A percentile compares a stretch with the other conserved stretches of the same genome.
These are phyloP conservation scores for Raphanus raphanistrum DNA, from an alignment of 345 rosid species.

Conservation along the genomic window DNA sequence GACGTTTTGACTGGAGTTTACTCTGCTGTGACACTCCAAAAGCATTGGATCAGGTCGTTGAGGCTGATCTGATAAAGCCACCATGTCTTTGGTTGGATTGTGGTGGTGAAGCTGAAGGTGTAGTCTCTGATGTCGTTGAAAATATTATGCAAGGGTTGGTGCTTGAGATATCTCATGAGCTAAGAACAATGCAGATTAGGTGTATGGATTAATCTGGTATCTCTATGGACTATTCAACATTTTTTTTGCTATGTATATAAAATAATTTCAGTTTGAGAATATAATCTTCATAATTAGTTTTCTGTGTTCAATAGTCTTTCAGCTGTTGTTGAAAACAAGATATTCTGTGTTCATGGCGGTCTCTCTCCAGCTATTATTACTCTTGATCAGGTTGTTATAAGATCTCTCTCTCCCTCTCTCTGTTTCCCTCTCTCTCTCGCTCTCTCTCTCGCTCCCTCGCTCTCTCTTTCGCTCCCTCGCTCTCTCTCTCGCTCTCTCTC, in stretches of 20 bases:
- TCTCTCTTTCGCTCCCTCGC: too few species aligned
- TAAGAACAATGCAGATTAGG: conserved; percentile 29
- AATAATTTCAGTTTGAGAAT: neutral
- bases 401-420: too few species aligned
- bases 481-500: too few species aligned
- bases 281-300: neutral
- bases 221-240: neutral
- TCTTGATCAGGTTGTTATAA: conserved; percentile 80
- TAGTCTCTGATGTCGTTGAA: conserved; percentile 52
- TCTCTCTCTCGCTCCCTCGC: too few species aligned
- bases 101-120: conserved; percentile 48
- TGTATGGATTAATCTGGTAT: conserved; percentile 11
- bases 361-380: conserved; percentile 90
- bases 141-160: conserved; percentile 51
- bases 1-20: conserved; percentile 53
- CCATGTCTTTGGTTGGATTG: conserved; percentile 58
- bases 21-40: conserved; percentile 21
- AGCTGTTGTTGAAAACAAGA: conserved; percentile 87
- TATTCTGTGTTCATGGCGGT: conserved; percentile 97
- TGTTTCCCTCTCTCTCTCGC: too few species aligned
- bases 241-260: conserved; percentile 31
- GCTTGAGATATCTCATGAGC: conserved; percentile 42
- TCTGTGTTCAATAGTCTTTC: conserved; percentile 57
- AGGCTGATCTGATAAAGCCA: conserved; percentile 54
- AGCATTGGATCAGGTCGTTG: conserved; percentile 48